A percentile compares a stretch with the other conserved stretches of the same genome.
phyloP scores from a whole-genome alignment of 2,329 filamentous ascomycete genomes.

The Cercospora citrullina region DNA sequence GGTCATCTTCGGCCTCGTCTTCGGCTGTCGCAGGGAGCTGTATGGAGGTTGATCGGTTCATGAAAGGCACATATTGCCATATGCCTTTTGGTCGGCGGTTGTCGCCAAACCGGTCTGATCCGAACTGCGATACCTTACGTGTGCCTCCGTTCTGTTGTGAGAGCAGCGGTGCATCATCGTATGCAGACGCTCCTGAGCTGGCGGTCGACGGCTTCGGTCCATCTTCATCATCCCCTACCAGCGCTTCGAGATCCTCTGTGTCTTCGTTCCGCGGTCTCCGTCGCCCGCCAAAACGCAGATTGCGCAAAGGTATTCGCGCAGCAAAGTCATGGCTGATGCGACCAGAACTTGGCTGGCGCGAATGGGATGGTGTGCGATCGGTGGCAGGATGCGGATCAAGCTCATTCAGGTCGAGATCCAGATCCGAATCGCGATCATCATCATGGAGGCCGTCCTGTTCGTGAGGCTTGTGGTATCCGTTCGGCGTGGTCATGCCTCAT shows the following conservation, averaged over 20 bases:
- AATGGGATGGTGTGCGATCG: slow-evolving; percentile 19
- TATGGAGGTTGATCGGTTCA: slow-evolving; percentile 26
- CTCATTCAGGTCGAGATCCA: slow-evolving; percentile 76
- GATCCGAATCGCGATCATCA: slow-evolving; percentile 63
- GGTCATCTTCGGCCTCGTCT: slow-evolving; percentile 47
- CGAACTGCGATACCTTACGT: slow-evolving; percentile 20
- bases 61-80: slow-evolving; percentile 33
- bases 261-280: slow-evolving; percentile 52
- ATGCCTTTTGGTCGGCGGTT: slow-evolving; percentile 23
- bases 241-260: slow-evolving; percentile 64
- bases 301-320: slow-evolving; percentile 68
- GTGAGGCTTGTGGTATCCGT: slow-evolving; percentile 54
- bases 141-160: slow-evolving; percentile 20
- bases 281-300: slow-evolving; percentile 52
- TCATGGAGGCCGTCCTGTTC: slow-evolving; percentile 64
- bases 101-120: slow-evolving; percentile 21
- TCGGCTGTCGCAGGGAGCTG: slow-evolving; percentile 29
- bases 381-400: slow-evolving; percentile 61
- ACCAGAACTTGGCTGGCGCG: slow-evolving; percentile 21
- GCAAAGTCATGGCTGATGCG: slow-evolving; percentile 42
- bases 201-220: slow-evolving; percentile 21
- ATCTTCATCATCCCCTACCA: slow-evolving; percentile 61
- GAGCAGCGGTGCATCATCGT: slow-evolving; percentile 76
- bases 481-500: slow-evolving; percentile 51
- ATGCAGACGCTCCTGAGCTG: slow-evolving; percentile 54